Evolutionary conservation across 805 yeast genomes (phyloP), one percentile per base, ranked within the genome.

Genomic region (Lachancea sp.): DNA sequence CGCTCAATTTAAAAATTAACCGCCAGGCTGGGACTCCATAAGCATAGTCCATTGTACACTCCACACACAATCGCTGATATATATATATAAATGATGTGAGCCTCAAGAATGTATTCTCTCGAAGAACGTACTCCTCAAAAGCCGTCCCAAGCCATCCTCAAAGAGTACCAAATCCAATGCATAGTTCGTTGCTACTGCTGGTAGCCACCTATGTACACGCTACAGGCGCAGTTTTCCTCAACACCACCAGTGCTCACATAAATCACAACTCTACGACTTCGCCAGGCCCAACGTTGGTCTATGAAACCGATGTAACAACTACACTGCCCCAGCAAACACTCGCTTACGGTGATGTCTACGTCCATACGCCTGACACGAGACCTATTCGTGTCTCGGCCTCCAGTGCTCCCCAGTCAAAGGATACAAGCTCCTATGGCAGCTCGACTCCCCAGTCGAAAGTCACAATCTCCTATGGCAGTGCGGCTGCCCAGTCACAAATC

Each of bases 311-410:
- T 29, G 20, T 8, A 18, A 13, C 23, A 5, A 11, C 16, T 12
- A 23, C 38, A 4, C 28, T 38, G 24, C 20, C 32, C 18, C 11
- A 16, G 24, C 36, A 36, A 15, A 43, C 46, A 9, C 13, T 42
- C 33, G 36, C 28, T 16, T 30, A 30, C 32, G 46, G 46, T 25
- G 43, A 43, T 16, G 43, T 40, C 7, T 43, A 43, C 32, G 43
- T 39, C 13, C 30, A 36, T 13, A 13, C 25, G 11, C 32, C 24
- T 11, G 33, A 16, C 17, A 8, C 23, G 28, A 31, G 39, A 19
- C 46, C 46, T n/a, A 31, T 30, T 1, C 32, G 46, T 3, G 38
- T 39, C 7, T 43, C 46, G n/a, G 46, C 46, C 15, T 8, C 31
- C 15, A 6, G 21, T n/a, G 11, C 23, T 12, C 23, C 13, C 11